Conservation (phyloP, 1,284 basidiomycete genomes). For the Naganishia cerealis region DNA sequence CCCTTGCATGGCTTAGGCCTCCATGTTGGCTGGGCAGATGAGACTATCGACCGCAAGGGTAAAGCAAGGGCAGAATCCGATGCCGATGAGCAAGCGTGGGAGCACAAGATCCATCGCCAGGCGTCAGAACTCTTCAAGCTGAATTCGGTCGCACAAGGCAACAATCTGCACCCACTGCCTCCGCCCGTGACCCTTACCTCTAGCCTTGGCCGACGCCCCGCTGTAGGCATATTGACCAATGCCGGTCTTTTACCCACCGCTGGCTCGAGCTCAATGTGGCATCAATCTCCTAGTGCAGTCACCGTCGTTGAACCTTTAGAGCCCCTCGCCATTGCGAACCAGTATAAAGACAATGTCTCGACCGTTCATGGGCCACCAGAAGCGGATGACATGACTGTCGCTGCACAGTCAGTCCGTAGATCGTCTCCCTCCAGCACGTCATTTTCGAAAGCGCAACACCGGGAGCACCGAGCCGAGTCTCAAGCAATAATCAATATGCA, state of each 20-base stretch:
- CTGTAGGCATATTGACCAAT: conserved; percentile 25
- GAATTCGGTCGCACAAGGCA: background rate
- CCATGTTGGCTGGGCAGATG: conserved; percentile 15
- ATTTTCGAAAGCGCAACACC: background rate
- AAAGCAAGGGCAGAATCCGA: conserved; percentile 22
- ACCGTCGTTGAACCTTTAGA: background rate
- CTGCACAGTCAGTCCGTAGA: background rate
- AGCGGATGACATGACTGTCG: conserved; percentile 4
- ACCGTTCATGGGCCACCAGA: background rate
- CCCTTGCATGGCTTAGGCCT: conserved; percentile 33
- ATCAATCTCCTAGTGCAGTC: conserved; percentile 1
- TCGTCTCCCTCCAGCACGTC: background rate
- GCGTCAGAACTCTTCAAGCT: conserved; percentile 22
- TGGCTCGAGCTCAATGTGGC: background rate
- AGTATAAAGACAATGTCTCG: background rate
- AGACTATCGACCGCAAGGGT: conserved; percentile 20
- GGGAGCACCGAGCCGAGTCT: background rate
- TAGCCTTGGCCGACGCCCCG: conserved; percentile 22
- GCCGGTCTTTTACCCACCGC: background rate
- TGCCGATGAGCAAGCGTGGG: conserved; percentile 18
- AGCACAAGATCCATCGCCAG: conserved; percentile 13
- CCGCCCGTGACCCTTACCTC: background rate
- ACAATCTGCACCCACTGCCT: background rate
- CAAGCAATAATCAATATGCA: conserved; percentile 27
- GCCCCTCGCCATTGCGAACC: background rate